Evolutionary conservation across 202 grass and related monocot species (phyloP).

Genomic region (Schoenoplectus tabernaemontani): DNA sequence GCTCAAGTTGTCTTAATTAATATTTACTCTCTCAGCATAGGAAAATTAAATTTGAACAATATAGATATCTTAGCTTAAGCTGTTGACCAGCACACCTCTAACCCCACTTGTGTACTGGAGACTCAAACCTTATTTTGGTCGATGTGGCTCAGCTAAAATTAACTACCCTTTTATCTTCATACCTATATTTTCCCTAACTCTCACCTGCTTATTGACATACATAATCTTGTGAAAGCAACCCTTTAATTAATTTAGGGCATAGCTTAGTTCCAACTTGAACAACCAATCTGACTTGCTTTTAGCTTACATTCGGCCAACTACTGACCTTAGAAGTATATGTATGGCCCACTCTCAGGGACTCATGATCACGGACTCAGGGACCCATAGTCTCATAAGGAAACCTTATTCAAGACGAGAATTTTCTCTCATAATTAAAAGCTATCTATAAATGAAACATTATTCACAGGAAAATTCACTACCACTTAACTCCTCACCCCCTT

Average conservation of each 20-base stretch:
- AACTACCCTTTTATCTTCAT: not conserved
- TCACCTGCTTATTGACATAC: conserved; percentile 20
- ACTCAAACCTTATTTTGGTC: not conserved
- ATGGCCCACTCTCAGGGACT: conserved; percentile 11
- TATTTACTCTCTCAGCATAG: not conserved
- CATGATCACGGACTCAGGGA: no score
- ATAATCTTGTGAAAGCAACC: conserved; percentile 4
- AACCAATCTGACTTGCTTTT: conserved; percentile 5
- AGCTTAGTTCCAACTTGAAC: not conserved
- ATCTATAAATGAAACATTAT: conserved; percentile 21
- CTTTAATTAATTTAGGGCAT: not conserved
- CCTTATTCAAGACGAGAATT: conserved; percentile 7
- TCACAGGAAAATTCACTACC: conserved; percentile 7
- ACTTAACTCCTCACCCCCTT: not conserved
- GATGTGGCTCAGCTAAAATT: conserved; percentile 21
- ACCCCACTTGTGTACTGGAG: not conserved
- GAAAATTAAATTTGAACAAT: not conserved
- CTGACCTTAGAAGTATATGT: not conserved
- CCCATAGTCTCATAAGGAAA: not conserved
- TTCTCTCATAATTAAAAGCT: not conserved
- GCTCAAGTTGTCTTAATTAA: not conserved
- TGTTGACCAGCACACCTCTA: conserved; percentile 12
- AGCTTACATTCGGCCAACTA: conserved; percentile 15
- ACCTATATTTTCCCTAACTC: conserved; percentile 8
- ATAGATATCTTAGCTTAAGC: conserved; percentile 6